Evolutionary conservation across 257 asterid genomes (phyloP).

Genomic region (Ilex aquifolium): DNA sequence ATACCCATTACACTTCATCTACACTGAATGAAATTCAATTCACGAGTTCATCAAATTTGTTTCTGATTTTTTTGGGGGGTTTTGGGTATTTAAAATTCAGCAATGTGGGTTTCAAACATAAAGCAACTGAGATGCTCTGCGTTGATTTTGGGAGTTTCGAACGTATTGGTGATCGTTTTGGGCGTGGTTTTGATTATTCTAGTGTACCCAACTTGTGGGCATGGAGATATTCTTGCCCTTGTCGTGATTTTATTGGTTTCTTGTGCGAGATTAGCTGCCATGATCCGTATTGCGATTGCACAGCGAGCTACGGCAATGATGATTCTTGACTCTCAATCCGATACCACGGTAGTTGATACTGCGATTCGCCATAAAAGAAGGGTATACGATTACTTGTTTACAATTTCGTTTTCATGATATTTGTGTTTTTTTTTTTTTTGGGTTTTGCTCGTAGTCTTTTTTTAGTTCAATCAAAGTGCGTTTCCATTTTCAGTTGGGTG

Average conservation of each 20-base stretch:
- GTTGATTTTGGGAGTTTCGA: constrained; percentile 13
- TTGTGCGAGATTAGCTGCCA: constrained; percentile 10
- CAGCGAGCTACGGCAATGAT: constrained; percentile 17
- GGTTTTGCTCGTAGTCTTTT: background rate
- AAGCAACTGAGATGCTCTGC: constrained; percentile 9
- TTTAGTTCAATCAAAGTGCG: no score
- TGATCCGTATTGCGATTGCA: constrained; percentile 16
- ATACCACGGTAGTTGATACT: background rate
- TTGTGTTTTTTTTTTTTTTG: background rate
- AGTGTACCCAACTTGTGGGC: constrained; percentile 2
- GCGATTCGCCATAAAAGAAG: constrained; percentile 15
- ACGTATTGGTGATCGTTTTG: constrained; percentile 7
- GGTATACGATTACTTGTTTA: constrained; percentile 4
- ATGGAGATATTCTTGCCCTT: background rate
- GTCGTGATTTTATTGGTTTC: constrained; percentile 7
- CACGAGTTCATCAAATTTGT: no score
- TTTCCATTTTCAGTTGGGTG: no score
- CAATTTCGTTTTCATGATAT: background rate
- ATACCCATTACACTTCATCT: no score
- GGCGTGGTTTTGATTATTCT: background rate
- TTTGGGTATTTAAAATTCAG: no score
- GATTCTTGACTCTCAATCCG: constrained; percentile 3
- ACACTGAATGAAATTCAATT: no score
- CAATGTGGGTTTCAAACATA: background rate
- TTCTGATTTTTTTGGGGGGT: no score